Evolutionary conservation across 306 rosid genomes (phyloP), one percentile per base, ranked within the genome.

Genomic region (Echinosophora koreensis): DNA sequence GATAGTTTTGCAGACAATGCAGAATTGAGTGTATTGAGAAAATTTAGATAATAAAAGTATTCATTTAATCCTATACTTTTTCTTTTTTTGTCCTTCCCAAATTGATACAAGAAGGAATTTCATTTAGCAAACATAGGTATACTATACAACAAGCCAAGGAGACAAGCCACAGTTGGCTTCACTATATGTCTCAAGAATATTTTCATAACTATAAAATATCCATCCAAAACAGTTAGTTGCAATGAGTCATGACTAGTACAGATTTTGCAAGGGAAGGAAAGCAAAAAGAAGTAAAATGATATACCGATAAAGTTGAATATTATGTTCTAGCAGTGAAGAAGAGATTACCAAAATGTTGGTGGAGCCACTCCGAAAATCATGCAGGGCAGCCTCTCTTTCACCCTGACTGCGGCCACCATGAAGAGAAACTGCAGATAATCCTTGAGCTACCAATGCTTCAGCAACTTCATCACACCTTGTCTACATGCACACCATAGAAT

Each of bases 341-440:
- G 66, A 69, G 38, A 49, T 71, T 88, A 90, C 97, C 96, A 92
- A 86, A 66, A 92, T 92, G 86, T 74, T 87, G 78, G 96, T 90
- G 55, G 92, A 82, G 84, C 93, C 85, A 86, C 82, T 90, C 71
- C 96, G 86, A 70, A 92, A 92, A 73, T 88, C 88, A 44, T 85
- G 89, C 78, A 92, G 69, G 37, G 97, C 97, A 71, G 93, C 84
- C 85, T 92, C 97, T 85, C 97, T 86, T 87, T 92, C 97, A 68
- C 55, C 80, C 69, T 92, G 97, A 81, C 92, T 86, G 51, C 96
- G 97, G 56, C 97, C 97, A 76, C 97, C 96, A 79, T 92, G 97
- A 80, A 92, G 92, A 57, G 96, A 90, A 81, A 86, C 97, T 22
- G 97, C 96, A 77, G 90, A 89, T 80, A 92, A 84, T 37, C 93